Base-by-base conservation (phyloP, 2,329 filamentous ascomycete species). In the Leptographium galeiforme region DNA sequence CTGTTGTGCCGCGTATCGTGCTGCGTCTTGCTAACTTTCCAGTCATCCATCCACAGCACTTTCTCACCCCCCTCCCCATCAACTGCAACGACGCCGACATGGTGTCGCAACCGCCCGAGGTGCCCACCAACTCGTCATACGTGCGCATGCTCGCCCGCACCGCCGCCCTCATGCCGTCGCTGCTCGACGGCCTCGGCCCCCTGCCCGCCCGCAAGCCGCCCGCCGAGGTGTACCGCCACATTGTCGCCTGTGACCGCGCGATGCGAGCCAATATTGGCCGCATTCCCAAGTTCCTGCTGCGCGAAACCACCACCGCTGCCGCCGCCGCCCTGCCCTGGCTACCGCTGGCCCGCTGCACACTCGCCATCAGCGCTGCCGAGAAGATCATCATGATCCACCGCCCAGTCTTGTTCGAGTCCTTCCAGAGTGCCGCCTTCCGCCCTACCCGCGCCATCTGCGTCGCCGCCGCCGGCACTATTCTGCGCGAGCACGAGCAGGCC, bases 361-460 rank as follows among this genome's bases (percentile, higher is more conserved):
- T 68, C 10, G 64, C 66, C 7, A 68, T 68, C 41, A 66, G 63
- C 0, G 64, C 65, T 3, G 66, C 66, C 2, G 66, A 68, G 44
- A 68, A 67, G 52, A 66, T 68, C 48, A 68, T 68, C 53, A 67
- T 67, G 63, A 67, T 68, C 34, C 66, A 68, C 55, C 64, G 66
- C 4, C 62, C 65, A 0, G 63, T 68, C 10, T 57, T 68, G 1
- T 64, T 65, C 51, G 61, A 60, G 18, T 63, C 58, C 1, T 61
- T 61, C 56, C 64, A 61, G 57, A 61, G 61, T n/a, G 53, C 59
- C 1, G 58, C 52, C 8, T 66, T 65, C 36, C 53, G 18, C 19
- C 58, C 62, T 10, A 64, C 64, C 12, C 57, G 65, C 43, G 57
- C 61, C 6, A 68, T 63, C 5, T 68, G 65, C 47, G 60, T 67